phyloP scores from a whole-genome alignment of 805 yeast species.

The Ogataea salicorniae region DNA sequence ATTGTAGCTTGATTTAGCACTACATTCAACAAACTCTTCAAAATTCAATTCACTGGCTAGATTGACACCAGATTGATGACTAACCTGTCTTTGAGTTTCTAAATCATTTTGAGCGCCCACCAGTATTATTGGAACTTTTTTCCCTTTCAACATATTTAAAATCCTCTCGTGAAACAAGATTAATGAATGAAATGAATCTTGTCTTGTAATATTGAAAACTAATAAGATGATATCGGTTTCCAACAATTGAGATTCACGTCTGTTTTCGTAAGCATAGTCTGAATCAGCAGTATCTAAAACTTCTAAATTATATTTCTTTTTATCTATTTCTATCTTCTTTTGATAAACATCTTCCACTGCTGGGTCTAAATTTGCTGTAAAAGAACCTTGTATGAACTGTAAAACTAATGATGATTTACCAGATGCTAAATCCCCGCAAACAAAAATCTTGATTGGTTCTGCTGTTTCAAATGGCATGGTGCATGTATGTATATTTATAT shows the following conservation, averaged over 20 bases:
- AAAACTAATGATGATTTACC: constrained; percentile 30
- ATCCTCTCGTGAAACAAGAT: constrained; percentile 53
- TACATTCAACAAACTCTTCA: constrained; percentile 58
- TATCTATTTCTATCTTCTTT: constrained; percentile 28
- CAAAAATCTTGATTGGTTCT: constrained; percentile 22
- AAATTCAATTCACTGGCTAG: constrained; percentile 21
- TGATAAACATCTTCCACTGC: constrained; percentile 26
- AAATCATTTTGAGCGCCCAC: constrained; percentile 78
- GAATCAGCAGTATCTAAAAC: constrained; percentile 87
- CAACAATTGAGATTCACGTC: constrained; percentile 11
- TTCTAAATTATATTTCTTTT: constrained; percentile 36
- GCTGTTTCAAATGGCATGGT: constrained; percentile 1
- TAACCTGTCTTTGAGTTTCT: constrained; percentile 70
- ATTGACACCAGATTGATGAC: constrained; percentile 33
- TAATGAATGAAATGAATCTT: constrained; percentile 38
- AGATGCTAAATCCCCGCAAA: constrained; percentile 26
- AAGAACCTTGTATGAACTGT: constrained; percentile 20
- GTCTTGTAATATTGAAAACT: constrained; percentile 46
- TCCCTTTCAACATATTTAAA: constrained; percentile 49
- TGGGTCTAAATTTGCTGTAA: constrained; percentile 20
- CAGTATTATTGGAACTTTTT: constrained; percentile 32
- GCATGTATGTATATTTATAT: no score
- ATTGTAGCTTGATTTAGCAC: constrained; percentile 72
- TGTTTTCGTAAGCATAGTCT: constrained; percentile 39
- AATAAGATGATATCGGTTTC: constrained; percentile 46